Evolutionary conservation across 352 stramenopile species (phyloP), one percentile per base, ranked within the genome.

Genomic region (Thalassiosira ordinaria): DNA sequence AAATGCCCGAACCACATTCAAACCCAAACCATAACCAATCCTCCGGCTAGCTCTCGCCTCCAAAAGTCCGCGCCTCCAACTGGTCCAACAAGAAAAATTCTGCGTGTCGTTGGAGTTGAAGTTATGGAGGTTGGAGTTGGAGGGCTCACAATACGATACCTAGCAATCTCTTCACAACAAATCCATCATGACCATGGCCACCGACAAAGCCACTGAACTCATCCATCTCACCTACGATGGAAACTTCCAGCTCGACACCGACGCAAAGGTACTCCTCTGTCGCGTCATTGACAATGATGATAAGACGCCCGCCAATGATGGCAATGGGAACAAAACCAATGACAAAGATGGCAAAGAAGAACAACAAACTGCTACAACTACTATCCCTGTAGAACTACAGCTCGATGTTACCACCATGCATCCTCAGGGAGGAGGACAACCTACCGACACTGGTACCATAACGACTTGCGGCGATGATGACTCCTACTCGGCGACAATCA

Each of bases 401-500:
- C 57, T 96, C 14, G 83, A 95, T 82, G 55, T 20, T 11, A 96
- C 91, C 1, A 85, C 95, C 1, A 92, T 96, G 76, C 92, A 97
- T 78, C 89, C 92, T 11, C 93, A 96, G 63, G 93, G 93, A 8
- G 93, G 92, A 20, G 93, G 93, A 39, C 93, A 97, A 74, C 93
- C 93, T 13, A 91, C 84, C 1, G 92, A 96, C 73, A 52, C 81
- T 29, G 91, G 91, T 35, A 77, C 37, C 2, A 85, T 94, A n/a
- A n/a, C n/a, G n/a, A n/a, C n/a, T n/a, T n/a, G n/a, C n/a, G n/a
- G n/a, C n/a, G n/a, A n/a, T n/a, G n/a, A n/a, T n/a, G n/a, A n/a
- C n/a, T 24, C 24, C 20, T 59, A 29, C 2, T 41, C 31, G 9
- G 47, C 90, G 9, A 55, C 63, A 39, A 86, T 93, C 27, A 47